Evolutionary conservation across 1,284 basidiomycete genomes (phyloP).

Genomic region (Trametes pubescens): DNA sequence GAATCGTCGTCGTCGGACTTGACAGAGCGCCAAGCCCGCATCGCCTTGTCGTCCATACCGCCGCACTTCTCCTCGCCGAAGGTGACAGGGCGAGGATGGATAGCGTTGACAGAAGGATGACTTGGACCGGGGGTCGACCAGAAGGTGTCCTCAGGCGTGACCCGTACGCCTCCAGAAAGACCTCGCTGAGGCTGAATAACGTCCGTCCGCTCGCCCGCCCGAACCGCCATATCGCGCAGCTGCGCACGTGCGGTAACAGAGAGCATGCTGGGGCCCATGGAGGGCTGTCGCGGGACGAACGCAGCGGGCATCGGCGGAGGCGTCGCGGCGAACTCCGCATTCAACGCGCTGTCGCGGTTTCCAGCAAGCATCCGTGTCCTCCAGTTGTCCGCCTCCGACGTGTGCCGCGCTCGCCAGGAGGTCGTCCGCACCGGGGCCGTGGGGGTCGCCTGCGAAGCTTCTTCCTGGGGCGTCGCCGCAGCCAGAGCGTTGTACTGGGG

Average conservation of each 20-base stretch:
- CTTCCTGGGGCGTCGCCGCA: neutral
- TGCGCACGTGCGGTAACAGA: neutral
- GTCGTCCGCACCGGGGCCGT: neutral
- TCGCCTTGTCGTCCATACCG: neutral
- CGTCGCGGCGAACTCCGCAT: slow-evolving; percentile 1
- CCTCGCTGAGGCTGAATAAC: neutral
- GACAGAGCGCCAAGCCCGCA: neutral
- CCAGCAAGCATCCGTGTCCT: neutral
- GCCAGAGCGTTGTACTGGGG: neutral
- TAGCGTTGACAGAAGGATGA: too few relatives aligned
- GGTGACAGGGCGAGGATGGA: too few relatives aligned
- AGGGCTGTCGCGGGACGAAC: neutral
- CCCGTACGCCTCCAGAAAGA: neutral
- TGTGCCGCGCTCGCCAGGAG: neutral
- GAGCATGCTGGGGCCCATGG: slow-evolving; percentile 3
- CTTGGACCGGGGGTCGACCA: neutral
- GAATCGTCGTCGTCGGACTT: neutral
- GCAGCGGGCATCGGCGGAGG: neutral
- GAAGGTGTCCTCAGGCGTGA: neutral
- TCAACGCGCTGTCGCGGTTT: neutral
- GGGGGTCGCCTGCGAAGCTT: neutral
- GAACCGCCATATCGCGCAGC: neutral
- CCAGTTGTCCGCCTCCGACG: slow-evolving; percentile 7
- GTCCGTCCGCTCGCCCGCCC: neutral
- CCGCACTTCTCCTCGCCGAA: too few relatives aligned